Percentiles rank a stretch among this genome's conserved stretches.
These are phyloP conservation scores for Aspergillus ustus DNA, from an alignment of 2,329 filamentous ascomycete genomes.

Conservation along the genomic window DNA sequence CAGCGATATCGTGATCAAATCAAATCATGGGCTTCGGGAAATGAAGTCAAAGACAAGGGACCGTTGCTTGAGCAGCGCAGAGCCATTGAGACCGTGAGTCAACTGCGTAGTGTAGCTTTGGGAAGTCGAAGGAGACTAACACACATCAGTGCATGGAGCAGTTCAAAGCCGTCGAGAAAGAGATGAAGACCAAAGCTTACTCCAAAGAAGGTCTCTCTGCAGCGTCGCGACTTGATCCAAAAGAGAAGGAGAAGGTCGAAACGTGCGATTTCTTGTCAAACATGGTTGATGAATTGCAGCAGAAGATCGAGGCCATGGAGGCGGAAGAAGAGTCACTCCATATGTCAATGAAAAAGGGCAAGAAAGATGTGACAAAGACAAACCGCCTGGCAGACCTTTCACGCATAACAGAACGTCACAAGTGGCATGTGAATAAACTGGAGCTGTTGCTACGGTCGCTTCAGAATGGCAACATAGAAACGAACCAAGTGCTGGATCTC, in stretches of 20 bases:
- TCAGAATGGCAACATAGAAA: conserved; percentile 89
- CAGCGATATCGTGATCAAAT: conserved; percentile 97
- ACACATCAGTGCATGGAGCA: conserved; percentile 75
- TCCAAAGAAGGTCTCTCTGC: conserved; percentile 96
- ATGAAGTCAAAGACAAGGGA: conserved; percentile 99
- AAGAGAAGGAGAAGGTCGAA: conserved; percentile 92
- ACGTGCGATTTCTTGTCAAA: conserved; percentile 81
- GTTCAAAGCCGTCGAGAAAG: conserved; percentile 99
- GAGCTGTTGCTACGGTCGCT: conserved; percentile 87
- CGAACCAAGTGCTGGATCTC: conserved; percentile 82
- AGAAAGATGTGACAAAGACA: conserved; percentile 80
- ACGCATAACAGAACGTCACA: conserved; percentile 83
- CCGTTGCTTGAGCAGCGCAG: conserved; percentile 91
- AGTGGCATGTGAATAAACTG: conserved; percentile 92
- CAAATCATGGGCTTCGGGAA: conserved; percentile 98
- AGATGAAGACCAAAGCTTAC: conserved; percentile 99
- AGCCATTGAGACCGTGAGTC: conserved; percentile 87
- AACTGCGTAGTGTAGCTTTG: conserved; percentile 8
- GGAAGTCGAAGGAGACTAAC: conserved; percentile 31
- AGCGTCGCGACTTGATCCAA: conserved; percentile 92
- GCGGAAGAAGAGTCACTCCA: conserved; percentile 87
- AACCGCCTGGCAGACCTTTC: conserved; percentile 89
- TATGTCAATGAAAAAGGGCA: conserved; percentile 91
- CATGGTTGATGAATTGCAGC: conserved; percentile 90
- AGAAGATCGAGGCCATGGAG: conserved; percentile 90